Evolutionary conservation across 306 rosid species (phyloP), one percentile per base, ranked within the genome.

Genomic region (Vigna mungo): DNA sequence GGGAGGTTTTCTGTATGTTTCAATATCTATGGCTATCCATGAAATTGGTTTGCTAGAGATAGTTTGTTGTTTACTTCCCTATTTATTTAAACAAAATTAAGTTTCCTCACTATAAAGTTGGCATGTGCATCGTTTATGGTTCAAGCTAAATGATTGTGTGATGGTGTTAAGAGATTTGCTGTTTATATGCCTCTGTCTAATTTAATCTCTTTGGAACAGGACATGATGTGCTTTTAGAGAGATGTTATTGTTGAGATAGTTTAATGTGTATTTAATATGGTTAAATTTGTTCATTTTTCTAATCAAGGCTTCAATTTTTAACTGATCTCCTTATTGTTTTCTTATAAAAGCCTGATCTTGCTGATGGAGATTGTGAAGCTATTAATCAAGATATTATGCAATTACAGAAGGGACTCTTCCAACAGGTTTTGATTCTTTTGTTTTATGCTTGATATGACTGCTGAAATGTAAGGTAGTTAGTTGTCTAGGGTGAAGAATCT

Each of bases 341-440:
- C 70, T 86, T 86, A 48, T 85, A 46, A 71, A 82, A 94, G 98
- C 98, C 98, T 61, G 89, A 83, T 82, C 94, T 94, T 30, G 82
- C 89, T 71, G 96, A 90, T 67, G 90, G 93, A 82, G 98, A 87
- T 18, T 86, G 84, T 77, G 93, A 88, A 74, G 74, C 86, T 75
- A 72, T 94, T 80, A 72, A 82, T 86, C 88, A 75, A 81, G 92
- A 90, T 53, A 84, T 94, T 78, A 77, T 86, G 84, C 86, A 86
- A 68, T 78, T 92, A 37, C 89, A 90, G 85, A 94, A 79, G 81
- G 85, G 74, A 68, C 85, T 83, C 71, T 71, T 53, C 82, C 85
- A 85, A 65, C 90, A 92, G 97, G 98, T 94, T 84, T 66, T 66
- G 44, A 54, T 70, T 79, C 76, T 73, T 69, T 78, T 41, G 5